phyloP scores from a whole-genome alignment of 331 rosid genomes.

The Saraca asoca region DNA sequence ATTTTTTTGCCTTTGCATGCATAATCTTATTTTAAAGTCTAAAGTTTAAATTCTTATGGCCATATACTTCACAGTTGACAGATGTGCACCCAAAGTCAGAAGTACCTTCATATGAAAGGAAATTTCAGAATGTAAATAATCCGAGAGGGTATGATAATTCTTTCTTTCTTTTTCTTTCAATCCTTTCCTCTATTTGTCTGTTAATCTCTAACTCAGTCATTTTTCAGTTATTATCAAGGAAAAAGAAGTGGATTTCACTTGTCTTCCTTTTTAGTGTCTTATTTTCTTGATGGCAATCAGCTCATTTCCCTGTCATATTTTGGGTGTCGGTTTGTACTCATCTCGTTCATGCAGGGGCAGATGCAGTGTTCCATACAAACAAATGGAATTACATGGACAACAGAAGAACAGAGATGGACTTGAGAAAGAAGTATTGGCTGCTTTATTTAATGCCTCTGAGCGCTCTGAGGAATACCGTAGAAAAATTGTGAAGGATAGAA shows the following conservation, averaged over 20 bases:
- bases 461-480: slow-evolving; percentile 43
- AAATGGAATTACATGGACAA: slow-evolving; percentile 32
- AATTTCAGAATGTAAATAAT: slow-evolving; percentile 38
- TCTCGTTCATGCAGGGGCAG: slow-evolving; percentile 40
- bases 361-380: slow-evolving; percentile 36
- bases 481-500: slow-evolving; percentile 40
- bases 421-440: slow-evolving; percentile 59
- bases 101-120: slow-evolving; percentile 37
- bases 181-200: slow-evolving; percentile 9
- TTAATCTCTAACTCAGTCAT: slow-evolving; percentile 23
- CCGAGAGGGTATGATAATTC: slow-evolving; percentile 46
- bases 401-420: slow-evolving; percentile 49
- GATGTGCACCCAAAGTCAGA: slow-evolving; percentile 42
- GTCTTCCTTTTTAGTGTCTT: slow-evolving; percentile 18
- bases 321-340: slow-evolving; percentile 27
- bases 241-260: slow-evolving; percentile 11
- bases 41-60: slow-evolving; percentile 16
- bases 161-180: slow-evolving; percentile 10
- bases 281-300: slow-evolving; percentile 15
- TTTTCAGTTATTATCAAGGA: not conserved
- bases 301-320: slow-evolving; percentile 28
- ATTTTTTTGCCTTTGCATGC: too few species aligned
- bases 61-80: slow-evolving; percentile 48
- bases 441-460: slow-evolving; percentile 55
- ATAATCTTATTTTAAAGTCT: not conserved